Conservation (phyloP, 177 flowering plant species). For the Vitis hybrid region DNA sequence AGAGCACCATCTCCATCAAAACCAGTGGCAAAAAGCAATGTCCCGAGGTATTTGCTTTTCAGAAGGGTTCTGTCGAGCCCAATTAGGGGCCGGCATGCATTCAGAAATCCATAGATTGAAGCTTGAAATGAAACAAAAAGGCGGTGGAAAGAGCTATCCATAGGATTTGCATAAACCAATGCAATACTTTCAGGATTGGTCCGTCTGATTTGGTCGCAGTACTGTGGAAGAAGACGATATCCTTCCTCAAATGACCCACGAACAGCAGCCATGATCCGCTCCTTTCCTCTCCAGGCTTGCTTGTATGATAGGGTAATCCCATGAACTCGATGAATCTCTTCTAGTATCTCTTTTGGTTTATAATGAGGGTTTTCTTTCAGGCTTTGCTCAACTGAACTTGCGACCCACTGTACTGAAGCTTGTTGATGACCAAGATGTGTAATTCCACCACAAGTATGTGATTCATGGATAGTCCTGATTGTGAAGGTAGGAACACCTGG, state of each 20-base stretch:
- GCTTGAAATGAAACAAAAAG: slow-evolving; percentile 39
- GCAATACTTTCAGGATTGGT: slow-evolving; percentile 37
- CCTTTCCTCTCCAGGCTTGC: slow-evolving; percentile 48
- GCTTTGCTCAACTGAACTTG: slow-evolving; percentile 32
- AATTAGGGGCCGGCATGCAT: slow-evolving; percentile 36
- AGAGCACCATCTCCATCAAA: slow-evolving; percentile 41
- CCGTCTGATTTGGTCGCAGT: slow-evolving; percentile 30
- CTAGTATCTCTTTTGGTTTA: slow-evolving; percentile 40
- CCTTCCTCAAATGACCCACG: slow-evolving; percentile 44
- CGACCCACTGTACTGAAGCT: slow-evolving; percentile 43
- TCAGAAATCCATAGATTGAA: slow-evolving; percentile 36
- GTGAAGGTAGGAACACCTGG: slow-evolving; percentile 35
- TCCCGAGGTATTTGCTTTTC: slow-evolving; percentile 38
- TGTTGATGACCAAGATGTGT: slow-evolving; percentile 37
- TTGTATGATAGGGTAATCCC: slow-evolving; percentile 40
- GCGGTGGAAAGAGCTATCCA: slow-evolving; percentile 33
- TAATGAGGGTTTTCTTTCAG: slow-evolving; percentile 32
- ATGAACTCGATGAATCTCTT: slow-evolving; percentile 34
- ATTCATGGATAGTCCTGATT: slow-evolving; percentile 27
- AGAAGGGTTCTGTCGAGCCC: slow-evolving; percentile 34
- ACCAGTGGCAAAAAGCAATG: slow-evolving; percentile 33
- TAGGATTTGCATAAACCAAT: slow-evolving; percentile 25
- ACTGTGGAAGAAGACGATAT: slow-evolving; percentile 33
- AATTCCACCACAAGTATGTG: slow-evolving; percentile 30
- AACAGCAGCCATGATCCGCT: slow-evolving; percentile 38